Conservation (phyloP, 2,329 filamentous ascomycete species). For the Thielaviopsis ethacetica region DNA sequence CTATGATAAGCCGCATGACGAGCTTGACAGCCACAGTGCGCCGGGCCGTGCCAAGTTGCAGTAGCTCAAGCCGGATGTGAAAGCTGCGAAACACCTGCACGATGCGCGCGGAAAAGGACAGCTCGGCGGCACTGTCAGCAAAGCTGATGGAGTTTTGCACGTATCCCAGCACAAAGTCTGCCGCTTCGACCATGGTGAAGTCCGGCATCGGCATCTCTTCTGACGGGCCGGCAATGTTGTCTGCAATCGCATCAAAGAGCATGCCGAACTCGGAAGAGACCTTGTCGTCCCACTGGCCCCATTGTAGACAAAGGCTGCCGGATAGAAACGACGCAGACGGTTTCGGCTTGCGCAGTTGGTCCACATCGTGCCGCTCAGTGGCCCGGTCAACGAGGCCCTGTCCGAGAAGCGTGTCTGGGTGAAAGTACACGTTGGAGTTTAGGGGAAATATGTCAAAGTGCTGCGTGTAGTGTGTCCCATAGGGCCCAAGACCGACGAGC, state of each 20-base stretch:
- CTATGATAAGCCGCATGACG: slow-evolving; percentile 22
- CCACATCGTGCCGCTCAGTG: slow-evolving; percentile 17
- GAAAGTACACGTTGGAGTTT: slow-evolving; percentile 39
- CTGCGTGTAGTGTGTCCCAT: slow-evolving; percentile 43
- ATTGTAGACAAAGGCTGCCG: slow-evolving; percentile 32
- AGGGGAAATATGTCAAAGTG: slow-evolving; percentile 48
- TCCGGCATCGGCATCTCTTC: slow-evolving; percentile 12
- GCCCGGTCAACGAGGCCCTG: slow-evolving; percentile 31
- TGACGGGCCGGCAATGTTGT: slow-evolving; percentile 22
- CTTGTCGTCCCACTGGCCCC: slow-evolving; percentile 40
- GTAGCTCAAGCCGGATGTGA: slow-evolving; percentile 17
- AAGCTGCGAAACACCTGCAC: slow-evolving; percentile 28
- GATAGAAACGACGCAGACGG: slow-evolving; percentile 27
- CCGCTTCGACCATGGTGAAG: slow-evolving; percentile 19
- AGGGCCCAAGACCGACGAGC: slow-evolving; percentile 39
- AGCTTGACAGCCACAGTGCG: slow-evolving; percentile 21
- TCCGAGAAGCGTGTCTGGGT: slow-evolving; percentile 41
- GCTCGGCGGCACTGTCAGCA: slow-evolving; percentile 18
- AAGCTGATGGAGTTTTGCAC: slow-evolving; percentile 28
- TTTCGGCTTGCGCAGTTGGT: slow-evolving; percentile 18
- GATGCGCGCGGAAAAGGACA: slow-evolving; percentile 27
- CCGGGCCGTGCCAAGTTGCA: slow-evolving; percentile 13
- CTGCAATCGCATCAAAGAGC: slow-evolving; percentile 40
- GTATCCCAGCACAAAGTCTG: slow-evolving; percentile 32
- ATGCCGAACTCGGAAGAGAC: slow-evolving; percentile 46